Base-by-base conservation (phyloP, 108 stramenopile species). In the Pseudonitzschia pungens region DNA sequence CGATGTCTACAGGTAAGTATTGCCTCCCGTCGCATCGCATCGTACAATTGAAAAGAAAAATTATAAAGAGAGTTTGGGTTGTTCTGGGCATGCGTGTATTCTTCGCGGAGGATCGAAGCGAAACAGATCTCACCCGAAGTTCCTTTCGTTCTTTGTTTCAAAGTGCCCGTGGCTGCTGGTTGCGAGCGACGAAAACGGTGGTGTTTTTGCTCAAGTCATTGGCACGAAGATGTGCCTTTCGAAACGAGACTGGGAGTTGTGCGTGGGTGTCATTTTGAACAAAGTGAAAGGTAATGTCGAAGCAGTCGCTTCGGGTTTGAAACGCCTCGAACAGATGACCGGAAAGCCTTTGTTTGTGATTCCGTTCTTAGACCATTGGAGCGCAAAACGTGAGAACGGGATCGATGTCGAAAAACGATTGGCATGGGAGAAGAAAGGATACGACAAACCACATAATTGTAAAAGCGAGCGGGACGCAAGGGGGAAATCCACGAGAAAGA, bases 191-290 rank as follows among this genome's bases (percentile, higher is more conserved):
- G 81, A 81, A 48, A 60, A 58, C 40, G 80, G 80, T 8, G 80
- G 80, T n/a, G 80, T 81, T 15, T 81, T 77, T 73, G 80, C 80
- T 31, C 80, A 81, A 32, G 71, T 81, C 24, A 75, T 81, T 31
- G 80, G 80, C 4, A 81, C 80, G 1, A 81, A 77, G 58, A 68
- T 68, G 69, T 81, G 80, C 40, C 57, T 81, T 18, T 77, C 80
- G n/a, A 45, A 72, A 22, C 22, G 59, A 56, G 80, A 81, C 58
- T 81, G 80, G 80, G 72, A 50, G 16, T 50, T 75, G 16, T 81
- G 80, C 53, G 71, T 56, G 43, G 80, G 75, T 18, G 70, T 81
- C 18, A 76, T 81, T 65, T 75, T 81, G 26, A 81, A 81, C 72
- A 76, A 73, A 29, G 68, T 76, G 14, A 48, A 68, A 55, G 75